phyloP scores from a whole-genome alignment of 2,329 filamentous ascomycete genomes.

The Claviceps arundinis region DNA sequence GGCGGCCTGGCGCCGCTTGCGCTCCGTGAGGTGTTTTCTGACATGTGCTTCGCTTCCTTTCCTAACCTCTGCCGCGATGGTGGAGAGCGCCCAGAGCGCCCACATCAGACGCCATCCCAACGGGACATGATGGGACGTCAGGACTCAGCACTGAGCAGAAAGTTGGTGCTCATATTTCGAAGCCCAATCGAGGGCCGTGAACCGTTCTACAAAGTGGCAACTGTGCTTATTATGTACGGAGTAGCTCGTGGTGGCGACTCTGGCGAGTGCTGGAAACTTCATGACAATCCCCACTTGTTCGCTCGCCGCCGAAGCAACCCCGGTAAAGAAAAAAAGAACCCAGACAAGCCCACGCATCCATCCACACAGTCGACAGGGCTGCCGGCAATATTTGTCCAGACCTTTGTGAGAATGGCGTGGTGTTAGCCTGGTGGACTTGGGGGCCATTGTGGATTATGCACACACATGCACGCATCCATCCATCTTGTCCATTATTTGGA shows the following conservation, averaged over 20 bases:
- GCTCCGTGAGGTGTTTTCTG: conserved; percentile 11
- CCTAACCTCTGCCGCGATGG: background rate
- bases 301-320: conserved; percentile 5
- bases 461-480: background rate
- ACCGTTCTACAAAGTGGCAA: too few relatives aligned
- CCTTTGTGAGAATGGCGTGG: background rate
- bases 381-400: background rate
- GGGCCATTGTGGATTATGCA: conserved; percentile 4
- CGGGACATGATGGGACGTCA: background rate
- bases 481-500: background rate
- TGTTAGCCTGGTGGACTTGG: background rate
- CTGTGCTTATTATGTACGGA: too few relatives aligned
- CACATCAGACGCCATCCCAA: background rate
- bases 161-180: too few relatives aligned
- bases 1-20: background rate
- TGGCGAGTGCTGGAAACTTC: background rate
- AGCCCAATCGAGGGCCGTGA: too few relatives aligned
- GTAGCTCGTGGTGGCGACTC: too few relatives aligned
- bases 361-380: background rate
- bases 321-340: conserved; percentile 5
- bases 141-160: background rate
- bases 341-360: conserved; percentile 1
- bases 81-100: background rate
- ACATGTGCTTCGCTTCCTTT: conserved; percentile 10
- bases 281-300: conserved; percentile 10